These are phyloP conservation scores for Papiliotrema flavescens DNA, from an alignment of 1,284 basidiomycete species.

Conservation along the genomic window DNA sequence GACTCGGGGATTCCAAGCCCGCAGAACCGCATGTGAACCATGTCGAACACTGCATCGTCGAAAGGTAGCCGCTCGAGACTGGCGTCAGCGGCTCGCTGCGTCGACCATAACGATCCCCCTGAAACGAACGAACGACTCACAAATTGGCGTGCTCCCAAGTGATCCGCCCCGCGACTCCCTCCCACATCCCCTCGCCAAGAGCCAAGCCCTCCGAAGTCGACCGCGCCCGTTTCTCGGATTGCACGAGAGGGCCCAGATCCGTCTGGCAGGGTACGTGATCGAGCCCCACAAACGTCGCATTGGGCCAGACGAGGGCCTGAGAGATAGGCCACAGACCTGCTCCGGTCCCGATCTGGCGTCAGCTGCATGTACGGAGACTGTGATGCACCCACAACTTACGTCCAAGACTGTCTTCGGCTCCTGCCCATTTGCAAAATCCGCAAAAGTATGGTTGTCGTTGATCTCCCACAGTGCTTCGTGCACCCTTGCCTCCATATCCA, in stretches of 20 bases:
- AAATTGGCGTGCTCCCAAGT: constrained; percentile 42
- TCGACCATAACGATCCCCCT: background rate
- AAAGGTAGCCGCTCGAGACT: constrained; percentile 44
- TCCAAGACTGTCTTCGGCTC: constrained; percentile 41
- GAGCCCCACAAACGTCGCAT: constrained; percentile 38
- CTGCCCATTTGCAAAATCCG: constrained; percentile 15
- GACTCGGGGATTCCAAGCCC: constrained; percentile 45
- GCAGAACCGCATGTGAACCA: constrained; percentile 46
- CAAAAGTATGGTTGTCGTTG: constrained; percentile 35
- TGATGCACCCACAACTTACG: constrained; percentile 21
- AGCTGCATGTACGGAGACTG: background rate
- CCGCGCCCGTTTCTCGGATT: constrained; percentile 21
- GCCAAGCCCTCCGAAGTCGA: constrained; percentile 12
- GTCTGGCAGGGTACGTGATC: constrained; percentile 41
- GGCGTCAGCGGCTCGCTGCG: constrained; percentile 1
- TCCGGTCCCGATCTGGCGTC: constrained; percentile 39
- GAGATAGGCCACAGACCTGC: constrained; percentile 45
- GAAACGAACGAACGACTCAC: constrained; percentile 23
- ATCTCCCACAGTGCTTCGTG: constrained; percentile 44
- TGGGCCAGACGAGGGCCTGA: constrained; percentile 39
- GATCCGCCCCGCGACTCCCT: constrained; percentile 32
- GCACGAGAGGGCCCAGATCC: constrained; percentile 20
- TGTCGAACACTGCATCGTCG: constrained; percentile 44
- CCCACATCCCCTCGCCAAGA: constrained; percentile 31
- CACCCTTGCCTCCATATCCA: constrained; percentile 44